Base-by-base conservation (phyloP, 805 yeast species). In the Lipomyces orientalis region DNA sequence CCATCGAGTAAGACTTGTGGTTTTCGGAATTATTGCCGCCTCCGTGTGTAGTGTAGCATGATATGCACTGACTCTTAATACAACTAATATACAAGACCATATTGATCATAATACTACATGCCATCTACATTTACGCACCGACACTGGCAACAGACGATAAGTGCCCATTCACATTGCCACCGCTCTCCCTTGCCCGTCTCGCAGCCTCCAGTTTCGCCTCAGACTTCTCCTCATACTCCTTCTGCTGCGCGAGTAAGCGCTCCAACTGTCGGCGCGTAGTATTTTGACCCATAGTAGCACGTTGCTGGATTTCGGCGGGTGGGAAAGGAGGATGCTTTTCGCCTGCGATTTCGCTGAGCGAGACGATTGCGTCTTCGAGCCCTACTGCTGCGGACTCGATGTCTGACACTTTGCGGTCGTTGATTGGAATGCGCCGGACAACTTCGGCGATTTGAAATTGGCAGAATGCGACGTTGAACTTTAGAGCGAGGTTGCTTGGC, bases 371-470 rank as follows among this genome's bases (percentile, higher is more conserved):
- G 29, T 83, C 82, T 33, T 86, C 83, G 68, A 93, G 82, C 2
- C 88, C 90, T 7, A 73, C 76, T 16, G 85, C 79, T 2, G 90
- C 86, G 0, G 78, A 77, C 64, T 86, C 84, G 66, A 95, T 84
- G 67, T 88, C 92, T 16, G 81, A 84, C 62, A 88, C 78, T 1
- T 84, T 84, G 75, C 98, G 86, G 71, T 87, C 86, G 49, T 84
- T 83, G 7, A 83, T 80, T 1, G 86, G 81, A 46, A 87, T 77
- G 73, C 90, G 90, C 69, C 90, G 85, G 37, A 93, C 79, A 69
- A 87, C 87, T 71, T 93, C 97, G 0, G 97, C 97, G 64, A 91
- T 83, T 78, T 93, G 97, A 78, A 90, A 91, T 74, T 90, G 89
- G 60, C 94, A 83, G 75, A 89, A 90, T 0, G 98, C 96, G 62